phyloP scores from a whole-genome alignment of 345 rosid genomes.

The Lagerstroemia speciosa region DNA sequence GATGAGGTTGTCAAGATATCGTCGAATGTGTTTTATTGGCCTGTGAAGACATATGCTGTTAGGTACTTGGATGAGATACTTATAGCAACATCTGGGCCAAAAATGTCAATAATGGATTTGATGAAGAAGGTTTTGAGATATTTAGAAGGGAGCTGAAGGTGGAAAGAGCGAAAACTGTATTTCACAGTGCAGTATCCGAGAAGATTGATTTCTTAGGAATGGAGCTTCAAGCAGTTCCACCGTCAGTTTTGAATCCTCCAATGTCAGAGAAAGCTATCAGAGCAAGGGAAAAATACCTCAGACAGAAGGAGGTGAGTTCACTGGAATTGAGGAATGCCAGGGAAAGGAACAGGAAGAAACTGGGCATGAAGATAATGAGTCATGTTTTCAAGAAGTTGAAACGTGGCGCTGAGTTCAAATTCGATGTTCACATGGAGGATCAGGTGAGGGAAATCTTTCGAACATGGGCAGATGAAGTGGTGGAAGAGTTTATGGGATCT shows the following conservation, averaged over 20 bases:
- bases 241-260: slow-evolving; percentile 75
- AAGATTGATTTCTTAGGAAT: slow-evolving; percentile 68
- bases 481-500: slow-evolving; percentile 63
- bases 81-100: slow-evolving; percentile 68
- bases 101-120: slow-evolving; percentile 51
- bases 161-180: slow-evolving; percentile 48
- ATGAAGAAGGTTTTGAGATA: slow-evolving; percentile 41
- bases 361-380: slow-evolving; percentile 63
- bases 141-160: slow-evolving; percentile 58
- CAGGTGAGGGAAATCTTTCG: slow-evolving; percentile 55
- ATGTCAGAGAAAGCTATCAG: slow-evolving; percentile 75
- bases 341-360: slow-evolving; percentile 69
- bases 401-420: slow-evolving; percentile 40
- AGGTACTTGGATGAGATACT: slow-evolving; percentile 91
- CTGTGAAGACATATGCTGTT: slow-evolving; percentile 54
- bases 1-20: slow-evolving; percentile 19
- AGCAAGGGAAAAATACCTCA: slow-evolving; percentile 75
- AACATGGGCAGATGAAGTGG: slow-evolving; percentile 74
- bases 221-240: slow-evolving; percentile 86
- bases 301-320: slow-evolving; percentile 77
- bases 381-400: slow-evolving; percentile 76
- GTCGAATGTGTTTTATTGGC: slow-evolving; percentile 50
- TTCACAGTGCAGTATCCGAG: slow-evolving; percentile 78
- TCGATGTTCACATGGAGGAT: slow-evolving; percentile 48
- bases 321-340: slow-evolving; percentile 66